phyloP scores from a whole-genome alignment of 2,329 filamentous ascomycete genomes.

The Fusarium chlamydosporum region DNA sequence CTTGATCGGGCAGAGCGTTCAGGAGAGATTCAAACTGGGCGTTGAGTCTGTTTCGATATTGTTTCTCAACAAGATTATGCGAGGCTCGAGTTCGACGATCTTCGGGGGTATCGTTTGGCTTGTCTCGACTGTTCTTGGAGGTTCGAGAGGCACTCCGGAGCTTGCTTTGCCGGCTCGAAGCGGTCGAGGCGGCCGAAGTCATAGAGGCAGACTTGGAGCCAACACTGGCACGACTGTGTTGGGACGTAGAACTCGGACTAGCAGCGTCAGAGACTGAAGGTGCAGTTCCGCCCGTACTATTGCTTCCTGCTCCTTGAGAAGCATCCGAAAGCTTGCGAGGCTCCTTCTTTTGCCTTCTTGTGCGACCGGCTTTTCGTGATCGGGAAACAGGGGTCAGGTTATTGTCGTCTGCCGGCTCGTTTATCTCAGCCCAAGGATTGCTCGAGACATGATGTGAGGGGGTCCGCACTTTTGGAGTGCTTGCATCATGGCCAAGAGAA shows the following conservation, averaged over 20 bases:
- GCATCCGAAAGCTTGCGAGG: slow-evolving; percentile 40
- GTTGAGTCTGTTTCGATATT: slow-evolving; percentile 50
- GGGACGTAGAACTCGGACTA: slow-evolving; percentile 46
- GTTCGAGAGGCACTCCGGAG: slow-evolving; percentile 51
- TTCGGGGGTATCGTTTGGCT: slow-evolving; percentile 49
- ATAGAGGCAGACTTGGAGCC: slow-evolving; percentile 47
- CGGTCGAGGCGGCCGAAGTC: slow-evolving; percentile 45
- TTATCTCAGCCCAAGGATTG: slow-evolving; percentile 49
- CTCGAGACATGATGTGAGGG: slow-evolving; percentile 40
- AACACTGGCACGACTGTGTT: slow-evolving; percentile 46
- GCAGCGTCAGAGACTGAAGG: slow-evolving; percentile 44
- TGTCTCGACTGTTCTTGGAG: slow-evolving; percentile 48
- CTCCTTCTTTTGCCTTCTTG: slow-evolving; percentile 40
- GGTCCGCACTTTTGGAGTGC: slow-evolving; percentile 47
- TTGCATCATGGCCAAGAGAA: slow-evolving; percentile 42
- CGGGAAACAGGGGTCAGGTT: slow-evolving; percentile 26
- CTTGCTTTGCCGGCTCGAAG: slow-evolving; percentile 48
- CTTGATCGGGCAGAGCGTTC: slow-evolving; percentile 42
- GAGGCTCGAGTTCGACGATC: slow-evolving; percentile 51
- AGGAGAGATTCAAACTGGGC: slow-evolving; percentile 50
- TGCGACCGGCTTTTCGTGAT: slow-evolving; percentile 40
- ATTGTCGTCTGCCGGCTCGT: slow-evolving; percentile 34
- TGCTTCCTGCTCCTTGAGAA: slow-evolving; percentile 37
- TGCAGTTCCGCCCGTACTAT: slow-evolving; percentile 37
- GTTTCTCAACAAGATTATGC: slow-evolving; percentile 51